These are phyloP conservation scores for Calocera cornea DNA, from an alignment of 768 basidiomycete species.

Conservation along the genomic window DNA sequence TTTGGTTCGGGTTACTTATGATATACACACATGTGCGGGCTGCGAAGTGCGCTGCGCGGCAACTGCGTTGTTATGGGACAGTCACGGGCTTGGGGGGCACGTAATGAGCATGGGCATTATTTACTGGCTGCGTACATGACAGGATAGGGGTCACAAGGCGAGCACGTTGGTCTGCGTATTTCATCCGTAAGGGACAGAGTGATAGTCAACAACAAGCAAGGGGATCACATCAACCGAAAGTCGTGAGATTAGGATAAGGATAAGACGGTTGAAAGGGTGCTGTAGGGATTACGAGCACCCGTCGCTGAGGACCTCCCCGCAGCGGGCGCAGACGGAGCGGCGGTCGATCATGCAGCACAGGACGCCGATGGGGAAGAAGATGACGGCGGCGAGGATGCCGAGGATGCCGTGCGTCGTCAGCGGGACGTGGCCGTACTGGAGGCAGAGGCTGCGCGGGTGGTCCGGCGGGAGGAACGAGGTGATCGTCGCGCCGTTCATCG, in stretches of 20 bases:
- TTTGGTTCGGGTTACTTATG: no score
- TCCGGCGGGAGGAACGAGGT: slow-evolving; percentile 56
- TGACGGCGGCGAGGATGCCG: slow-evolving; percentile 63
- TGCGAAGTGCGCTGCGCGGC: no score
- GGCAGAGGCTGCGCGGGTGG: slow-evolving; percentile 73
- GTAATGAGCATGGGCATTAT: no score
- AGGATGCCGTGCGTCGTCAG: slow-evolving; percentile 55
- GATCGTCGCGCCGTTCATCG: slow-evolving; percentile 41
- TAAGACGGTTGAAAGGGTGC: neutral
- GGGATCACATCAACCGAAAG: neutral
- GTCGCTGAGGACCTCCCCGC: slow-evolving; percentile 14
- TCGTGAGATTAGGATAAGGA: neutral
- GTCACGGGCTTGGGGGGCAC: no score
- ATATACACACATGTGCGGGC: no score
- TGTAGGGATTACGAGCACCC: neutral
- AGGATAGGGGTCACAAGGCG: no score
- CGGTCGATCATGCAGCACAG: slow-evolving; percentile 66
- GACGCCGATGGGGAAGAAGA: slow-evolving; percentile 79
- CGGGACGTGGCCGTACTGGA: slow-evolving; percentile 61
- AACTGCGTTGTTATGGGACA: no score
- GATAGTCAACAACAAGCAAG: no score
- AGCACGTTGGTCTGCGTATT: no score
- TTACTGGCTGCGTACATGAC: no score
- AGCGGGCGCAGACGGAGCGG: slow-evolving; percentile 47
- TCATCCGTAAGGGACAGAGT: no score